phyloP scores from a whole-genome alignment of 768 basidiomycete genomes.

The Mycena capillaripes region DNA sequence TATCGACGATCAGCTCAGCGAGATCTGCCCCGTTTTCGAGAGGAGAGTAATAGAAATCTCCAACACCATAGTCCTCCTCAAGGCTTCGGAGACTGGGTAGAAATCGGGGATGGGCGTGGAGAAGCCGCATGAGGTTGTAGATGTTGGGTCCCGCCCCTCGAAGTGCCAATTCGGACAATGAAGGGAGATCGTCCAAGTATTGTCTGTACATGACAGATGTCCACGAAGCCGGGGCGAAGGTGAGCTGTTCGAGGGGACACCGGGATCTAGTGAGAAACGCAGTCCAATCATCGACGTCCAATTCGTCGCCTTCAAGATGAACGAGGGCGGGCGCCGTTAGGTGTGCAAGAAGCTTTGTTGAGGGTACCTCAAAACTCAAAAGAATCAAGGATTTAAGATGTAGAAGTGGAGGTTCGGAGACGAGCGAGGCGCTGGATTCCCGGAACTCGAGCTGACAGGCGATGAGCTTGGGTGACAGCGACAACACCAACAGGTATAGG shows the following conservation, averaged over 20 bases:
- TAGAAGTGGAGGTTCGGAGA: slow-evolving; percentile 3
- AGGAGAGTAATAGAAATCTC: background rate
- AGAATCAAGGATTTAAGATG: slow-evolving; percentile 7
- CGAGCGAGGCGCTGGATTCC: background rate
- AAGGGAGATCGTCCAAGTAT: background rate
- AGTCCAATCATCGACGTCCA: slow-evolving; percentile 7
- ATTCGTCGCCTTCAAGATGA: background rate
- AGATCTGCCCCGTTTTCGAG: background rate
- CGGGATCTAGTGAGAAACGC: slow-evolving; percentile 16
- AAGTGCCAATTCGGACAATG: background rate
- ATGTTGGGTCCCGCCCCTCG: background rate
- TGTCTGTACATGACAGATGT: slow-evolving; percentile 9
- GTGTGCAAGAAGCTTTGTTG: background rate
- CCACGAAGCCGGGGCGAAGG: background rate
- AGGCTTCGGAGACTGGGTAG: slow-evolving; percentile 15
- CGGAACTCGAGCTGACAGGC: background rate
- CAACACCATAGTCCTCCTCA: background rate
- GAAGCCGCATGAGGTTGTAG: background rate
- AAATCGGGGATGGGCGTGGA: background rate
- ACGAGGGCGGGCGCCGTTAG: slow-evolving; percentile 19
- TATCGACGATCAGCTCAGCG: background rate
- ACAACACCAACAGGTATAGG: background rate
- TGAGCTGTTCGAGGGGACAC: slow-evolving; percentile 1
- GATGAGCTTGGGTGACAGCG: background rate
- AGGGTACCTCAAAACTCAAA: background rate